Base-by-base conservation (phyloP, 1,284 basidiomycete species). In the Tylopilus orsonianus region DNA sequence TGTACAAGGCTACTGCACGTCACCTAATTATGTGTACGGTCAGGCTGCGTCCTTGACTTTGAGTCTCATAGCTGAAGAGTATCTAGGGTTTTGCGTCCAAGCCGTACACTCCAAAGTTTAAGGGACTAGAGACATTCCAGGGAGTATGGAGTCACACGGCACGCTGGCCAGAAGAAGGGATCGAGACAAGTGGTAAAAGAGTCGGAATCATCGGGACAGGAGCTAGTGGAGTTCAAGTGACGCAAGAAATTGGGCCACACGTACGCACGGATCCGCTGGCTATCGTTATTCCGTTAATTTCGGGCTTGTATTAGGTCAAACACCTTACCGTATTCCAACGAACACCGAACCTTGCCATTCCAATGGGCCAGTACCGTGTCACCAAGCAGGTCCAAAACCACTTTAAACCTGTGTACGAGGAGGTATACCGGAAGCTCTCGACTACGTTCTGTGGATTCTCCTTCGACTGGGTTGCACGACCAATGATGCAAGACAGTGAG, bases 281-380 rank as follows among this genome's bases (percentile, higher is more conserved):
- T n/a, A n/a, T n/a, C n/a, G n/a, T n/a, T n/a, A n/a, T n/a, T n/a
- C n/a, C n/a, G n/a, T n/a, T n/a, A n/a, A n/a, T n/a, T n/a, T n/a
- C n/a, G n/a, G n/a, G n/a, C n/a, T 18, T 5, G 41, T 4, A 32
- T 18, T 29, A 57, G 51, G 56, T 47, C 1, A 5, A 46, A 3
- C 35, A 58, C 8, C 43, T 56, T 2, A 57, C 58, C 24, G 48
- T 57, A 4, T 60, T 57, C 44, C 53, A 58, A 18, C 52, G 58
- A 27, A 58, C 52, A 2, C 53, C 56, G 6, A 57, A 56, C 18
- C 36, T 60, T 3, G 48, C 48, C 4, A 12, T 20, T 1, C 56
- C 57, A 1, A 46, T 57, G 55, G 12, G 38, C 29, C 57, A 59
- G 30, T 37, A 34, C 14, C 9, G 1, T 4, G 0, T 57, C 22